Conservation (phyloP, 225 moss, liverwort and hornwort species). For the Thuidium tamariscinum region DNA sequence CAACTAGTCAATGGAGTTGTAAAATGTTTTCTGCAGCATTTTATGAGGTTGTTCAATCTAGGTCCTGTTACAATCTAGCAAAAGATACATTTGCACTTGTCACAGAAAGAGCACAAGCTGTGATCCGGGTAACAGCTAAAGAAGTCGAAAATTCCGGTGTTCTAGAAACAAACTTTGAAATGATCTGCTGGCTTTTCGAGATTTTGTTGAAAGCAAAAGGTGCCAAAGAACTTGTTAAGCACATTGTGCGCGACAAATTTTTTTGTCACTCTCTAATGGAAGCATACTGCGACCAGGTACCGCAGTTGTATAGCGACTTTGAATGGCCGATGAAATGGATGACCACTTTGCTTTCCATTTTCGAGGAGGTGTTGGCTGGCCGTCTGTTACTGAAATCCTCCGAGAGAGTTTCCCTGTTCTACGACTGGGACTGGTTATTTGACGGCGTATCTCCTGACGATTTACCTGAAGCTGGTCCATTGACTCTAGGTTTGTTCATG, state of each 20-base stretch:
- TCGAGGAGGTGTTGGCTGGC: not conserved
- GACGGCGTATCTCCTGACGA: no score
- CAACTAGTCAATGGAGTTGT: no score
- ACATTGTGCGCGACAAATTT: no score
- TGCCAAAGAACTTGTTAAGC: no score
- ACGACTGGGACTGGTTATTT: no score
- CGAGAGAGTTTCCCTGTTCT: not conserved
- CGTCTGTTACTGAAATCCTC: not conserved
- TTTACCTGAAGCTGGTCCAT: no score
- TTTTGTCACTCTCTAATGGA: rapidly evolving
- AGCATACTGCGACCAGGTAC: rapidly evolving
- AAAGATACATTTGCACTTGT: not conserved
- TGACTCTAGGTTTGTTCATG: not conserved
- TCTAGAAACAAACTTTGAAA: not conserved
- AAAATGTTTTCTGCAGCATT: not conserved
- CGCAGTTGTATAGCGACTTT: no score
- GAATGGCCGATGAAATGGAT: not conserved
- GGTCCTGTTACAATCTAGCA: not conserved
- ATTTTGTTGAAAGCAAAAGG: not conserved
- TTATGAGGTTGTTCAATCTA: no score
- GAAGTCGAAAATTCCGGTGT: no score
- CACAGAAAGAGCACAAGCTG: not conserved
- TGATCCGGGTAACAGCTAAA: not conserved
- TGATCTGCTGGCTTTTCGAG: not conserved
- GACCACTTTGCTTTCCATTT: not conserved